Conservation (phyloP, 176 grass and related monocot genomes). For the Guadua angustifolia region DNA sequence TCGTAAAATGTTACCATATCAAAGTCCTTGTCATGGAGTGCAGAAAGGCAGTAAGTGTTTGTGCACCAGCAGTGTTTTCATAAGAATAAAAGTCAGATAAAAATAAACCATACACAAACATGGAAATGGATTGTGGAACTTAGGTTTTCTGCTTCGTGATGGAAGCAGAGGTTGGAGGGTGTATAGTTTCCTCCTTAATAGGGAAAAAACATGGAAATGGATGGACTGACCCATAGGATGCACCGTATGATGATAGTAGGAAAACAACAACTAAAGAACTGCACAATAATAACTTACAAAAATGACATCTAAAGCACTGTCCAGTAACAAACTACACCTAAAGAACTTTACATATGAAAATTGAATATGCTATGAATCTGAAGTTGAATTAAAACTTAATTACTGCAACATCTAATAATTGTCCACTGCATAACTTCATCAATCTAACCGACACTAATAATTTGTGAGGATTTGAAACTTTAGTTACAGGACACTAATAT, state of each 20-base stretch:
- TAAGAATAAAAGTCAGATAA: slow-evolving; percentile 7
- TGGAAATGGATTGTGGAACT: background rate
- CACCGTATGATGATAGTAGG: background rate
- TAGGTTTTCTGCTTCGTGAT: background rate
- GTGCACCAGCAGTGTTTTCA: background rate
- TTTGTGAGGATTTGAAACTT: too few relatives aligned
- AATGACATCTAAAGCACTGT: too few relatives aligned
- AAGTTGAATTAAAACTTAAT: too few relatives aligned
- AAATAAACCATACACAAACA: background rate
- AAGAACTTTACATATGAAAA: too few relatives aligned
- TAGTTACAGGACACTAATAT: too few relatives aligned
- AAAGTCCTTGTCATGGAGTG: background rate
- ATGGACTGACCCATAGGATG: background rate
- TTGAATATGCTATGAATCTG: too few relatives aligned
- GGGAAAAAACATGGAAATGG: background rate
- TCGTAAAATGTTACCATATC: background rate
- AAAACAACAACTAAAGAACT: background rate
- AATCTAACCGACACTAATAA: too few relatives aligned
- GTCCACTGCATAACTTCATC: too few relatives aligned
- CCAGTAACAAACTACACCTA: too few relatives aligned
- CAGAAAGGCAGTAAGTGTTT: background rate
- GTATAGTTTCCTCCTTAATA: background rate
- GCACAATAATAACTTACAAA: too few relatives aligned
- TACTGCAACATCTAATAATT: too few relatives aligned
- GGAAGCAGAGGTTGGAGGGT: background rate